Evolutionary conservation across 495 filamentous ascomycete species (phyloP).

Genomic region (Hyaloscypha hepaticicola): DNA sequence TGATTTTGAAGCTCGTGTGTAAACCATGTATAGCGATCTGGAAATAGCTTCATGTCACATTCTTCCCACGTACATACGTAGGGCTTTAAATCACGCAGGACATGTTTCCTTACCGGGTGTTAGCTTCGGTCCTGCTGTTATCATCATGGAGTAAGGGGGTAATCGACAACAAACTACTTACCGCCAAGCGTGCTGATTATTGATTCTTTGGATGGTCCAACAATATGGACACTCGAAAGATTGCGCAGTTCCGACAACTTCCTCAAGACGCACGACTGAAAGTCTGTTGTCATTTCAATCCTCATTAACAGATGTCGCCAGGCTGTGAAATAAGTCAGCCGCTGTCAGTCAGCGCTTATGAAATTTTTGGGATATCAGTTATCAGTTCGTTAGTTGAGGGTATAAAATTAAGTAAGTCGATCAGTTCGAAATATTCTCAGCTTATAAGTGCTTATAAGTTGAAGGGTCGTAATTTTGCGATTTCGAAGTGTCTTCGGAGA

Average conservation of each 20-base stretch:
- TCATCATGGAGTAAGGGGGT: not conserved
- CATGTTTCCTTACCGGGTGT: conserved; percentile 36
- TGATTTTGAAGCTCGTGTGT: conserved; percentile 20
- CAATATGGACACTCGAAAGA: conserved; percentile 40
- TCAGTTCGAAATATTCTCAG: no score
- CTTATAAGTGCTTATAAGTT: no score
- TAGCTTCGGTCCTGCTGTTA: no score
- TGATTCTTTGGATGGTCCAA: conserved; percentile 29
- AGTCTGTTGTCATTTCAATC: conserved; percentile 6
- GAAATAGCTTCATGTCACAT: conserved; percentile 15
- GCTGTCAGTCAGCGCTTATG: no score
- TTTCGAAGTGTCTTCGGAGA: no score
- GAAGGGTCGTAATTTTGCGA: no score
- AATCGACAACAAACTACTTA: conserved; percentile 18
- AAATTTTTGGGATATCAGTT: no score
- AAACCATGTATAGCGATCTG: conserved; percentile 18
- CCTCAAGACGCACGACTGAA: conserved; percentile 10
- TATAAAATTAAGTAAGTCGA: no score
- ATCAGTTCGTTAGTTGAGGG: no score
- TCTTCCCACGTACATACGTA: conserved; percentile 33
- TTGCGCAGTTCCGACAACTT: not conserved
- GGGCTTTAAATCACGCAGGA: conserved; percentile 33
- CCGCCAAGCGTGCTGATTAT: conserved; percentile 35
- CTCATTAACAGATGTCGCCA: no score
- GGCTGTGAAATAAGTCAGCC: no score